These are phyloP conservation scores for Moesziomyces sp. DNA, from an alignment of 1,284 basidiomycete genomes.

Conservation along the genomic window DNA sequence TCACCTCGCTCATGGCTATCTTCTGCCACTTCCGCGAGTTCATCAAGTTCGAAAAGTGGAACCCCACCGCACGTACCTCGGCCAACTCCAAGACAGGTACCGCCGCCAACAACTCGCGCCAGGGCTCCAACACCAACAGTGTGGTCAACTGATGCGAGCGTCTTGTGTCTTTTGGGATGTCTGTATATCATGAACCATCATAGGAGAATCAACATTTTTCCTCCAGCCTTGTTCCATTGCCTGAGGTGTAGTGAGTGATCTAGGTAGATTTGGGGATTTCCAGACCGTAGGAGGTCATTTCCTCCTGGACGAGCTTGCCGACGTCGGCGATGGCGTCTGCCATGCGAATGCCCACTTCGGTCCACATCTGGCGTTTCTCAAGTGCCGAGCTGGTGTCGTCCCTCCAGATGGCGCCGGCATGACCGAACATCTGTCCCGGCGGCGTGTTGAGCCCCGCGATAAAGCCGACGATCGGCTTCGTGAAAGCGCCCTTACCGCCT, in stretches of 20 bases:
- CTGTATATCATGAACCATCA: neutral
- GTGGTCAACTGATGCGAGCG: neutral
- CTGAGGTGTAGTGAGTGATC: too few relatives aligned
- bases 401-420: constrained; percentile 57
- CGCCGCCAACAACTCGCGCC: constrained; percentile 15
- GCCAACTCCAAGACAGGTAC: constrained; percentile 31
- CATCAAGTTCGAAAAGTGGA: constrained; percentile 58
- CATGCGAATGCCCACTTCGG: constrained; percentile 41
- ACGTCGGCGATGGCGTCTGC: constrained; percentile 48
- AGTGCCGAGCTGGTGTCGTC: constrained; percentile 41
- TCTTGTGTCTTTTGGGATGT: neutral
- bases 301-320: constrained; percentile 32
- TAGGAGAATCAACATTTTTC: too few relatives aligned
- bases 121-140: constrained; percentile 25
- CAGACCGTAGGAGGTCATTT: constrained; percentile 24
- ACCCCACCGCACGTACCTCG: constrained; percentile 41
- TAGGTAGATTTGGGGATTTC: neutral
- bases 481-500: constrained; percentile 12
- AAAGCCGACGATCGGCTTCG: constrained; percentile 58
- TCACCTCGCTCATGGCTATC: constrained; percentile 50
- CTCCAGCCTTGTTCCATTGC: too few relatives aligned
- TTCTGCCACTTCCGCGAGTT: constrained; percentile 60
- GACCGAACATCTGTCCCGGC: constrained; percentile 55
- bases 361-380: constrained; percentile 47
- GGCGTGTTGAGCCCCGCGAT: constrained; percentile 51